Conservation (phyloP, 129 eudicot species). For the Helianthus annuus region HanXRQr2.0-SUNRISE NC_035436.2:64049783-64050282, state of each 20-base stretch:
- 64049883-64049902: background rate
- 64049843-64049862: background rate
- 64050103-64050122: background rate
- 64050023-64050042: conserved; percentile 86
- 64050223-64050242: conserved; percentile 17
- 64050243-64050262: background rate
- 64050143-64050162: conserved; percentile 1
- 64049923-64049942: conserved; percentile 52
- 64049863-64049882: background rate
- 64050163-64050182: conserved; percentile 32
- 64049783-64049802: background rate
- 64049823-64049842: background rate
- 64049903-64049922: conserved; percentile 67
- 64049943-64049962: conserved; percentile 56
- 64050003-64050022: conserved; percentile 63
- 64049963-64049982: conserved; percentile 87
- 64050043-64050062: conserved; percentile 93
- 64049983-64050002: conserved; percentile 63
- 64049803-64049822: background rate
- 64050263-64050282: background rate
- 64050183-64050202: conserved; percentile 56
- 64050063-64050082: conserved; percentile 36
- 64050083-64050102: no score
- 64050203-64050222: conserved; percentile 75
- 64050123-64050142: background rate